Evolutionary conservation across 148 eudicot species (phyloP).

Genomic region (Cornus controversa): DNA sequence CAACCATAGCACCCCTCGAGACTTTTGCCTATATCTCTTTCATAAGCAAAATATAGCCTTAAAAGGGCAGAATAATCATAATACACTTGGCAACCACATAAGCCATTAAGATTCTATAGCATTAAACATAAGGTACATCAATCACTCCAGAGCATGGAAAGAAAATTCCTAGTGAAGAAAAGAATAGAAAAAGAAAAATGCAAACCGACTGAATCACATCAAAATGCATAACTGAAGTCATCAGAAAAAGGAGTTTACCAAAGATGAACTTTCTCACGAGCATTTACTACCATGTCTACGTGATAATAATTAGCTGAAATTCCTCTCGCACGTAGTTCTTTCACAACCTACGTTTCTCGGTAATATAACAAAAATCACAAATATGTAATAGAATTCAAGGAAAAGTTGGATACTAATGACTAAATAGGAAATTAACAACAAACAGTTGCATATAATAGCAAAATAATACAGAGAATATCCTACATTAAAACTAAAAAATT

Average conservation of each 20-base stretch:
- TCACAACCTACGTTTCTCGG: conserved; percentile 62
- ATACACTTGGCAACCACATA: no score
- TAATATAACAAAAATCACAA: not conserved
- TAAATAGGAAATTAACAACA: no score
- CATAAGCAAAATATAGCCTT: no score
- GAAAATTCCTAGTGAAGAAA: no score
- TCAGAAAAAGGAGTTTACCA: conserved; percentile 41
- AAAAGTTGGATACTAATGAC: no score
- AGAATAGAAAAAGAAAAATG: not conserved
- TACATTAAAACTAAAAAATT: no score
- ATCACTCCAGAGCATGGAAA: not conserved
- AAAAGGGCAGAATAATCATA: no score
- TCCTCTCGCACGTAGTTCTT: conserved; percentile 77
- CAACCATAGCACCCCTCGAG: no score
- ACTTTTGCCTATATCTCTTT: no score
- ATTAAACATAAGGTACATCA: not conserved
- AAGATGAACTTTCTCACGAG: conserved; percentile 81
- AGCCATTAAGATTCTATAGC: not conserved
- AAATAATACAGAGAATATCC: no score
- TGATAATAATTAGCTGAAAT: conserved; percentile 89
- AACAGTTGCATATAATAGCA: no score
- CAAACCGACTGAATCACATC: not conserved
- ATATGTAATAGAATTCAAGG: no score
- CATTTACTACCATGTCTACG: conserved; percentile 91
- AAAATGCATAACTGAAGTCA: not conserved